Conservation (phyloP, 1,284 basidiomycete species). For the Inonotus obliquus region DNA sequence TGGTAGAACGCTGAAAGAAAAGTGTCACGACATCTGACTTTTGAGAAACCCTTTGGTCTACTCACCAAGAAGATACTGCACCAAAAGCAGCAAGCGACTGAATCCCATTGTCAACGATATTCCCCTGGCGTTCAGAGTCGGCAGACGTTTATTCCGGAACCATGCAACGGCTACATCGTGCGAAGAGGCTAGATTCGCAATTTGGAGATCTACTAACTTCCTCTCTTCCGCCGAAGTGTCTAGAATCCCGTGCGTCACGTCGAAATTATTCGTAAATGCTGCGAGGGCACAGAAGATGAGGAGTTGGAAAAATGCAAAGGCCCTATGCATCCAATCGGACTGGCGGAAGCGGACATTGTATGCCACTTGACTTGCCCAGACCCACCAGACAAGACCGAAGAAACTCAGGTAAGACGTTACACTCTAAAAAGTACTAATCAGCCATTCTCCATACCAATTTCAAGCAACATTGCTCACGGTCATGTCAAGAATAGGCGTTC, state of each 20-base stretch:
- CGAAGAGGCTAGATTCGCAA: neutral
- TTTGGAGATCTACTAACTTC: neutral
- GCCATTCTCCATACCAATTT: neutral
- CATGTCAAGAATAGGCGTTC: constrained; percentile 8
- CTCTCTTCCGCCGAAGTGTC: neutral
- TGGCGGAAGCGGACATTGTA: constrained; percentile 17
- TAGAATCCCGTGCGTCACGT: constrained; percentile 12
- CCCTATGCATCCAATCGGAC: constrained; percentile 14
- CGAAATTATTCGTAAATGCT: constrained; percentile 19
- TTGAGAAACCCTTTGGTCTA: neutral
- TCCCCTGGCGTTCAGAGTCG: constrained; percentile 16
- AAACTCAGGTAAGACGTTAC: constrained; percentile 11
- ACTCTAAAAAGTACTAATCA: neutral
- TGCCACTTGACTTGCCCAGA: constrained; percentile 19
- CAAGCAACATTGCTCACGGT: neutral
- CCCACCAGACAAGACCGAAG: constrained; percentile 21
- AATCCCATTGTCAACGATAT: constrained; percentile 17
- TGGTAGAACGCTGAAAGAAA: neutral
- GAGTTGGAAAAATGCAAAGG: constrained; percentile 18
- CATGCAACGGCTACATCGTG: neutral
- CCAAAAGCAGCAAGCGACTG: constrained; percentile 18
- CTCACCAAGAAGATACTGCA: constrained; percentile 18
- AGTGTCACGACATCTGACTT: neutral
- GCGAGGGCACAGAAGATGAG: constrained; percentile 18
- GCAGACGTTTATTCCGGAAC: constrained; percentile 5